These are phyloP conservation scores for Combretum micranthum DNA, from an alignment of 345 rosid genomes.

Conservation along the genomic window DNA sequence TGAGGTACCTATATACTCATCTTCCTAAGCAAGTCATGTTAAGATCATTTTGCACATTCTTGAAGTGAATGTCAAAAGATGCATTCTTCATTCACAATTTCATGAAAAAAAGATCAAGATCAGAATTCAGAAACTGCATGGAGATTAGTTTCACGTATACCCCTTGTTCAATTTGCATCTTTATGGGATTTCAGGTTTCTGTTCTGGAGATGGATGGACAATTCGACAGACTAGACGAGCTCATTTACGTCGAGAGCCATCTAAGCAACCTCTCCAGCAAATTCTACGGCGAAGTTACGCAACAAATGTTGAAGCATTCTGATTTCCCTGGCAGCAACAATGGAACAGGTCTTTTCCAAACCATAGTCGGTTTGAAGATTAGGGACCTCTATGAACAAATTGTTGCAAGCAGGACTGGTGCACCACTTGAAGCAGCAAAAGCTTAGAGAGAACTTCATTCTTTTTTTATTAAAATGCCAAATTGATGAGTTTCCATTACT, in stretches of 20 bases:
- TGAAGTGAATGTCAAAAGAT: no score
- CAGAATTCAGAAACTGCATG: no score
- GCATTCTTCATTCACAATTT: no score
- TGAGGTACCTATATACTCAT: conserved; percentile 42
- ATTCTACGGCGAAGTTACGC: conserved; percentile 97
- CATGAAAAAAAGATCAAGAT: no score
- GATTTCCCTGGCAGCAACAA: conserved; percentile 99
- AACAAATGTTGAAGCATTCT: conserved; percentile 88
- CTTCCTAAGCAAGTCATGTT: no score
- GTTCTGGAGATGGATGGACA: conserved; percentile 95
- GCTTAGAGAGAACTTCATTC: conserved; percentile 21
- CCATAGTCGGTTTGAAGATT: conserved; percentile 87
- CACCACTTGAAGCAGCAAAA: conserved; percentile 59
- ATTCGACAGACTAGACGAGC: conserved; percentile 92
- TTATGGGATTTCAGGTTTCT: conserved; percentile 45
- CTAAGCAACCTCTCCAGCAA: conserved; percentile 90
- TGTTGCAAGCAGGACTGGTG: conserved; percentile 36
- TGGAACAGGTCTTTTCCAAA: conserved; percentile 94
- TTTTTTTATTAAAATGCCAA: no score
- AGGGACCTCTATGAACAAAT: conserved; percentile 90
- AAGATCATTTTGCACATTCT: no score
- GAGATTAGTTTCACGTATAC: no score
- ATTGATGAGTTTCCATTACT: neutral
- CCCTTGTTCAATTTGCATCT: no score
- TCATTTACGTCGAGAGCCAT: conserved; percentile 93